Base-by-base conservation (phyloP, 495 filamentous ascomycete species). In the Penicillium fimorum region DNA sequence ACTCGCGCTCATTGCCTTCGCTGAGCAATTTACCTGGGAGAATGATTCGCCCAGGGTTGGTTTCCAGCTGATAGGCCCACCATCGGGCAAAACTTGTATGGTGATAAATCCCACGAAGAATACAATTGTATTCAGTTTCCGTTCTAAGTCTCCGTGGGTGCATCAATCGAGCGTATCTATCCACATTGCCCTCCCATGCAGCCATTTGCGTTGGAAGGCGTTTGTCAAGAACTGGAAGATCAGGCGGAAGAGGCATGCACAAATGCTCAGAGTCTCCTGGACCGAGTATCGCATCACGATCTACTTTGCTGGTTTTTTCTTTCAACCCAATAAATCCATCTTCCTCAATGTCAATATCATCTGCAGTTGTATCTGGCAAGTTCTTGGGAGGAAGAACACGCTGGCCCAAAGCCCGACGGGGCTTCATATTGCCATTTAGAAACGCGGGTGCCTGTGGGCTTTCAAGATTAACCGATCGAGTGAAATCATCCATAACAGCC, bases 361-460 rank as follows among this genome's bases (percentile, higher is more conserved):
- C 48, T 35, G 45, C 49, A 53, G 44, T 53, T 18, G 29, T 50
- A 11, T 64, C 61, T 50, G 54, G 43, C 30, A 52, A 52, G 45
- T 60, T 59, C 47, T 50, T 47, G 30, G 35, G 24, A 50, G 57
- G 40, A 17, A 40, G 20, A 50, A 60, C 50, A 41, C 53, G 56
- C 32, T 50, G 17, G 4, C 56, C 37, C 22, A 68, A 57, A 53
- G 51, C 53, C 51, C 50, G 53, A 47, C 65, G 57, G 27, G 64
- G 57, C 55, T 55, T 57, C n/a, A 62, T 70, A 57, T 73, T 62
- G 24, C 68, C 66, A 58, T 70, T 71, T 33, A 73, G 56, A 53
- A 47, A 61, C 29, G 61, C 61, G 43, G 55, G 45, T 40, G 45
- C 48, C 8, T 18, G 49, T 48, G 54, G 58, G 32, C 44, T 50